Conservation (phyloP, 768 basidiomycete species). For the Trametes villosa region DNA sequence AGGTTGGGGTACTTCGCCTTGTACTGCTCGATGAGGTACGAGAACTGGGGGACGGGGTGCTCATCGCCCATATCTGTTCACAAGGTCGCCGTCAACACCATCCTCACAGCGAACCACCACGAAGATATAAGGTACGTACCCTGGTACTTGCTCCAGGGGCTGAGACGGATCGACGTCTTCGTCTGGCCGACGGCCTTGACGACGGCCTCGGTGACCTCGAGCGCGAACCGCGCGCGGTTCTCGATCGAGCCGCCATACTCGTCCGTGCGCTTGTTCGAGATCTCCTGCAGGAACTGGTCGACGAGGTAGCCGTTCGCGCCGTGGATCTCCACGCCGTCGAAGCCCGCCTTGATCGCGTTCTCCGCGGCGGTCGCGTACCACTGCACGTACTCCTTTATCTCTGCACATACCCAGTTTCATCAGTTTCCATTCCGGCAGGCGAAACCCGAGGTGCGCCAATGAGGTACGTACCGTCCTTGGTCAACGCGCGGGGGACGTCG, state of each 20-base stretch:
- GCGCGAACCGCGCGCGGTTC: conserved; percentile 48
- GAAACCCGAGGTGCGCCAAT: no score
- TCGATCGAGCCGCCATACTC: conserved; percentile 54
- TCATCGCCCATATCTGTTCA: conserved; percentile 49
- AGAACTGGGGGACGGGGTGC: conserved; percentile 59
- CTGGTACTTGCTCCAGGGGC: conserved; percentile 37
- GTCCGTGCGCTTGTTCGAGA: conserved; percentile 49
- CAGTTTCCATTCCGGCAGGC: no score
- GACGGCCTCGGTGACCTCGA: conserved; percentile 47
- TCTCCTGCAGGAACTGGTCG: conserved; percentile 47
- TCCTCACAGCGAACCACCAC: no score
- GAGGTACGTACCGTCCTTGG: conserved; percentile 21
- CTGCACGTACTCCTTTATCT: conserved; percentile 45
- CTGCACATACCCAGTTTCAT: no score
- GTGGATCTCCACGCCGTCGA: conserved; percentile 36
- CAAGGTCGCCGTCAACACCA: background rate
- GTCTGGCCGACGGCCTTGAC: conserved; percentile 43
- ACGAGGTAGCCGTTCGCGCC: conserved; percentile 37
- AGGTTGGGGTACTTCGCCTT: conserved; percentile 44
- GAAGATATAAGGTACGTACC: background rate
- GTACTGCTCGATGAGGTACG: conserved; percentile 50
- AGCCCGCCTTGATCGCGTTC: conserved; percentile 37
- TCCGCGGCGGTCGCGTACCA: conserved; percentile 31
- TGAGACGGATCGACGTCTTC: conserved; percentile 44
- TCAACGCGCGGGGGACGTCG: conserved; percentile 31